phyloP scores from a whole-genome alignment of 2,329 filamentous ascomycete genomes.

The Penicillium nordicum region DNA sequence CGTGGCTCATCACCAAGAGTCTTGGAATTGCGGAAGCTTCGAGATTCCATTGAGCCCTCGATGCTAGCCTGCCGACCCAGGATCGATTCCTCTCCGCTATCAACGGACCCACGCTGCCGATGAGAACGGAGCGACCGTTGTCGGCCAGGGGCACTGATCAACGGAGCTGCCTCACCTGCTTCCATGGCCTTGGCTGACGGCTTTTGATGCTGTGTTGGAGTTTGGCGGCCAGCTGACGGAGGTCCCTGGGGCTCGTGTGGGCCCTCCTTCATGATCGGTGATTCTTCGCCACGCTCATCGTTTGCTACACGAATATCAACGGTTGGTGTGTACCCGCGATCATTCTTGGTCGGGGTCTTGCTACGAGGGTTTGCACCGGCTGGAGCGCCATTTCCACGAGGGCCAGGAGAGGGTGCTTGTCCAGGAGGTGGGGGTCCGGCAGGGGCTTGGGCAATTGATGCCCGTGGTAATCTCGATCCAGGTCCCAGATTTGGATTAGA shows the following conservation, averaged over 20 bases:
- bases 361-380: constrained; percentile 37
- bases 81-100: constrained; percentile 61
- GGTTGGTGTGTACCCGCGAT: constrained; percentile 44
- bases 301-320: constrained; percentile 44
- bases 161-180: constrained; percentile 44
- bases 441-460: constrained; percentile 57
- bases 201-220: constrained; percentile 54
- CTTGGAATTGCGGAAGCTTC: constrained; percentile 40
- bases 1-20: constrained; percentile 44
- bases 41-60: constrained; percentile 41
- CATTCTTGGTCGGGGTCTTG: constrained; percentile 51
- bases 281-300: constrained; percentile 47
- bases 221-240: constrained; percentile 59
- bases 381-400: constrained; percentile 46
- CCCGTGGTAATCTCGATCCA: constrained; percentile 59
- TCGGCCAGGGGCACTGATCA: constrained; percentile 42
- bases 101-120: constrained; percentile 63
- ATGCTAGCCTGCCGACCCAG: constrained; percentile 41
- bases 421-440: constrained; percentile 63
- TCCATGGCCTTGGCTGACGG: constrained; percentile 47
- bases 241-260: constrained; percentile 48
- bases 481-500: constrained; percentile 33
- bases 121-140: constrained; percentile 56
- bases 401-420: constrained; percentile 60
- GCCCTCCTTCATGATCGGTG: constrained; percentile 45